Evolutionary conservation across 768 basidiomycete genomes (phyloP).

Genomic region (Rhodosporidiobolus odoratus): DNA sequence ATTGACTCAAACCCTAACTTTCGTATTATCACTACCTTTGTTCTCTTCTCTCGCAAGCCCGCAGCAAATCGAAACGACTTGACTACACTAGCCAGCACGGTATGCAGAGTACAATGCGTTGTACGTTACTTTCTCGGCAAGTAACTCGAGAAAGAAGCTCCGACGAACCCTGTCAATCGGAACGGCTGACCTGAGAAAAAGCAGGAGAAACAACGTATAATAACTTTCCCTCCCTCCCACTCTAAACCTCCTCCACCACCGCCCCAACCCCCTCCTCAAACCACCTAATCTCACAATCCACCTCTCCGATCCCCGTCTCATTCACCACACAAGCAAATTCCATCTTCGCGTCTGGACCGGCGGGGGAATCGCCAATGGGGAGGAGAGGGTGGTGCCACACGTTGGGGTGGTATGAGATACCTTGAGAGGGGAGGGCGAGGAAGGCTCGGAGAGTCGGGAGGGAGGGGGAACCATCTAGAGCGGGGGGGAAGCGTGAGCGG

Average conservation of each 20-base stretch:
- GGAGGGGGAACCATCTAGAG: slow-evolving; percentile 69
- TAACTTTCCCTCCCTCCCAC: too few relatives aligned
- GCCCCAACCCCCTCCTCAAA: slow-evolving; percentile 44
- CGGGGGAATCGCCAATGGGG: slow-evolving; percentile 50
- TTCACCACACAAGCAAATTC: slow-evolving; percentile 76
- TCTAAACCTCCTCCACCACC: slow-evolving; percentile 36
- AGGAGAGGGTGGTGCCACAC: slow-evolving; percentile 97
- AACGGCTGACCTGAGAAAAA: too few relatives aligned
- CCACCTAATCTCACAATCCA: slow-evolving; percentile 82
- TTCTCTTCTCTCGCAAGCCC: too few relatives aligned
- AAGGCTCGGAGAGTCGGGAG: slow-evolving; percentile 71
- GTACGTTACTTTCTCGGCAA: too few relatives aligned
- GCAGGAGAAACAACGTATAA: too few relatives aligned
- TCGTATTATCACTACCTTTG: too few relatives aligned
- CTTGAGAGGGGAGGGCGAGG: slow-evolving; percentile 70
- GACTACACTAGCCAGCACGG: too few relatives aligned
- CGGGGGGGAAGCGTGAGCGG: background rate
- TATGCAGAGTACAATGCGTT: too few relatives aligned
- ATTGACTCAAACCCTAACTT: too few relatives aligned
- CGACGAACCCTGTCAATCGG: too few relatives aligned
- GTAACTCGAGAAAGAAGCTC: too few relatives aligned
- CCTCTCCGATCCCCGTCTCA: slow-evolving; percentile 66
- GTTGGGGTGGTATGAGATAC: slow-evolving; percentile 73
- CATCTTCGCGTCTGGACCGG: slow-evolving; percentile 35
- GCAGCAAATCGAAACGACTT: too few relatives aligned